These are phyloP conservation scores for Phytophthora pini DNA, from an alignment of 352 stramenopile genomes.

Conservation along the genomic window DNA sequence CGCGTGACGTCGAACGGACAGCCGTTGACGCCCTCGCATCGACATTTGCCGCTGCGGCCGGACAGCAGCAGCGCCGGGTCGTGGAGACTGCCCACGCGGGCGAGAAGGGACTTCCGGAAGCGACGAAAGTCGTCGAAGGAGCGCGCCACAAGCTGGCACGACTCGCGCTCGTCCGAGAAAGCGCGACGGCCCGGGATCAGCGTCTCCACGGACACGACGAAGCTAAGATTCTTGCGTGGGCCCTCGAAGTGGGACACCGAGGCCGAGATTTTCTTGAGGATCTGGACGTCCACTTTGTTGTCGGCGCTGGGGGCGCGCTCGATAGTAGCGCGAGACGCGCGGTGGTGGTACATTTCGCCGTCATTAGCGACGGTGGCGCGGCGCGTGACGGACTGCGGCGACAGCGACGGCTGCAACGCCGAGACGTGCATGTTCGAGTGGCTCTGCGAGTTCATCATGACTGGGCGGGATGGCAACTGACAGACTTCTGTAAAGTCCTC, in stretches of 20 bases:
- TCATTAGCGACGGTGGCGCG: slow-evolving; percentile 49
- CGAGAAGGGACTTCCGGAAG: slow-evolving; percentile 78
- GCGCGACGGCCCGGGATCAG: slow-evolving; percentile 61
- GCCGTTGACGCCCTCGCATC: slow-evolving; percentile 57
- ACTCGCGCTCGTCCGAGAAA: slow-evolving; percentile 70
- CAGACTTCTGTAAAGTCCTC: not conserved
- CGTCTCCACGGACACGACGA: slow-evolving; percentile 81
- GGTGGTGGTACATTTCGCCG: slow-evolving; percentile 29
- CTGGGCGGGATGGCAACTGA: not conserved
- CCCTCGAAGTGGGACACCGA: slow-evolving; percentile 77
- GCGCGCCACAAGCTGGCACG: slow-evolving; percentile 71
- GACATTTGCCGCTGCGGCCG: slow-evolving; percentile 54
- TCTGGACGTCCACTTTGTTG: slow-evolving; percentile 72
- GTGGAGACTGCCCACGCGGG: slow-evolving; percentile 59
- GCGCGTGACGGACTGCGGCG: slow-evolving; percentile 49
- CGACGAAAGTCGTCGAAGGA: slow-evolving; percentile 82
- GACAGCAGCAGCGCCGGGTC: slow-evolving; percentile 46
- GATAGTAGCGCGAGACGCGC: slow-evolving; percentile 41
- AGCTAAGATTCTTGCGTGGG: slow-evolving; percentile 76
- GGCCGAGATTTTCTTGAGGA: slow-evolving; percentile 82
- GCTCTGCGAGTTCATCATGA: slow-evolving; percentile 39
- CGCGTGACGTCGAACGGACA: slow-evolving; percentile 79
- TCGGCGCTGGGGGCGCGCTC: slow-evolving; percentile 37
- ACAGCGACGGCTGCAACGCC: slow-evolving; percentile 47
- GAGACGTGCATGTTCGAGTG: slow-evolving; percentile 45